These are phyloP conservation scores for Carex scoparia DNA, from an alignment of 176 grass and related monocot species.

Conservation along the genomic window DNA sequence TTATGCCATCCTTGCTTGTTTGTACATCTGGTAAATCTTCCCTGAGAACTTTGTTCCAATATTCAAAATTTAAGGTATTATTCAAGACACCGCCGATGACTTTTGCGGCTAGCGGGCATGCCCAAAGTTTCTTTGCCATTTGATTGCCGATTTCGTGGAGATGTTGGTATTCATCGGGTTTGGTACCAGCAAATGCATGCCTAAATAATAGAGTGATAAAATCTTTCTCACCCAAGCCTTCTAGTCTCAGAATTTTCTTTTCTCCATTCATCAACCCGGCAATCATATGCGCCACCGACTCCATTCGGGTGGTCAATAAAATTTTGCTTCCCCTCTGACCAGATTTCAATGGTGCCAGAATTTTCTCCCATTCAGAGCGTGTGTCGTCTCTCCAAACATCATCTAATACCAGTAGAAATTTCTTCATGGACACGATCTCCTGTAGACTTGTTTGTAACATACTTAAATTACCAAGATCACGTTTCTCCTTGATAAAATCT, in stretches of 20 bases:
- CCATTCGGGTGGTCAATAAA: conserved; percentile 17
- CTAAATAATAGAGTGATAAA: neutral
- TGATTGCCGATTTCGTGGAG: neutral
- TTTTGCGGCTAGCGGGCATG: conserved; percentile 26
- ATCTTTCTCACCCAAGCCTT: neutral
- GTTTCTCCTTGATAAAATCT: neutral
- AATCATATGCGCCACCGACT: conserved; percentile 10
- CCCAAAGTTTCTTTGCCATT: conserved; percentile 18
- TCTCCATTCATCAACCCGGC: neutral
- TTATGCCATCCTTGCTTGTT: conserved; percentile 6
- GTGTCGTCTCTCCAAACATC: conserved; percentile 24
- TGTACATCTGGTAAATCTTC: conserved; percentile 10
- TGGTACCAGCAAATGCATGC: conserved; percentile 24
- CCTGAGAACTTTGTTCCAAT: neutral
- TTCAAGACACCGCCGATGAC: conserved; percentile 20
- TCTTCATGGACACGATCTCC: neutral
- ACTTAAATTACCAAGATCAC: conserved; percentile 19
- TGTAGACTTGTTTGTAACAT: conserved; percentile 7
- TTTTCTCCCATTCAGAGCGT: neutral
- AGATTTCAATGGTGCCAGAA: conserved; percentile 8
- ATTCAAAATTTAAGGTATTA: neutral
- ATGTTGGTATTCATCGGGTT: neutral
- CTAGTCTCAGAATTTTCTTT: neutral
- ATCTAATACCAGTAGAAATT: conserved; percentile 29
- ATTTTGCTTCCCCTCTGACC: conserved; percentile 29